Base-by-base conservation (phyloP, 257 asterid genomes). In the Fraxinus quadrangulata region DNA sequence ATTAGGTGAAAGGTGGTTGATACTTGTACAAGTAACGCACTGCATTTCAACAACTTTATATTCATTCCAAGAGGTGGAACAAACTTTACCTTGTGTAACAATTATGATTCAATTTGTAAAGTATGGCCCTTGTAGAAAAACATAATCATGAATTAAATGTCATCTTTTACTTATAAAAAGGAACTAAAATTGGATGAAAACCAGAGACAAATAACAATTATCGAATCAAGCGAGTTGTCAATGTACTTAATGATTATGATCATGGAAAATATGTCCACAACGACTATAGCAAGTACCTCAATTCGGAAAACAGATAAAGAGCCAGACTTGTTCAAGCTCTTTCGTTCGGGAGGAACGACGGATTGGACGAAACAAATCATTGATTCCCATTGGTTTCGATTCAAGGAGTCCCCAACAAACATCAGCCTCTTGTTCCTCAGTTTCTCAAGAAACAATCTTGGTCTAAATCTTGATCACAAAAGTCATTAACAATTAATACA, bases 371-470 rank as follows among this genome's bases (percentile, higher is more conserved):
- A 86, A 56, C 98, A 94, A 47, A 94, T 77, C 98, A 94, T 94
- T 1, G 98, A 94, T 75, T 94, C 98, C 98, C 98, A 94, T 65
- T 94, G 98, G 33, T 94, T 94, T 71, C 98, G 86, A 42, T 94
- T 94, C 80, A 94, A 71, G 0, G 98, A 94, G 56, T 94, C 98
- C 10, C 98, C 98, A 10, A 94, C 98, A 69, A 92, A 94, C 98
- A 94, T 92, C 76, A 94, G 69, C 80, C 96, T 88, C 88, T 94
- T 94, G 84, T 90, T 89, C 89, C 96, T 90, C 84, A 94, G 75
- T 79, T 88, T 94, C 85, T 94, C 90, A 2, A 94, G 89, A 78
- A 94, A 42, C 45, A 90, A 70, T 74, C 73, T 88, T 45, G 98
- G 85, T 71, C 83, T 89, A 70, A 94, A 94, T 83, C 98, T 93